phyloP scores from a whole-genome alignment of 768 basidiomycete genomes.

The Hericium rajendrae region DNA sequence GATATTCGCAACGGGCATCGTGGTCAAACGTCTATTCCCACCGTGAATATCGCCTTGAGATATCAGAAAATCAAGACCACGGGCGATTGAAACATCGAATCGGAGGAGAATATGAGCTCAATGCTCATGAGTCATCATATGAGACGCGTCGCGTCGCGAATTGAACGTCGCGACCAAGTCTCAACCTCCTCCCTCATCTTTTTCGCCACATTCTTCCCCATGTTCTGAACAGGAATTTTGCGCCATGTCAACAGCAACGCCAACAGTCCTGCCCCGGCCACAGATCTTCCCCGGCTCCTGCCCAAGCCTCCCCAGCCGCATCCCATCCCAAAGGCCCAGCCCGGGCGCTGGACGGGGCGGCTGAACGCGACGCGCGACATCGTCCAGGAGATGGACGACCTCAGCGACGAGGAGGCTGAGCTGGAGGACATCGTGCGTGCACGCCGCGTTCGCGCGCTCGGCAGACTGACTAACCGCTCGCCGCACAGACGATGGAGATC shows the following conservation, averaged over 20 bases:
- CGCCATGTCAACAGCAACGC: constrained; percentile 45
- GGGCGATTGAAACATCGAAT: no score
- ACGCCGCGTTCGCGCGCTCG: neutral
- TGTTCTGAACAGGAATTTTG: neutral
- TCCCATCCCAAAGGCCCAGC: constrained; percentile 46
- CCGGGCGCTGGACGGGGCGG: constrained; percentile 41
- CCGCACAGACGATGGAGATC: constrained; percentile 42
- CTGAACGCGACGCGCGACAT: constrained; percentile 59
- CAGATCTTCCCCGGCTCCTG: constrained; percentile 50
- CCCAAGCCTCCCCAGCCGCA: constrained; percentile 59
- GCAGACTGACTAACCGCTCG: no score
- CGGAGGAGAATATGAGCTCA: no score
- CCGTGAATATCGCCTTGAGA: no score
- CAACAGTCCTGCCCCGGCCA: constrained; percentile 66
- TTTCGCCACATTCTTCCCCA: no score
- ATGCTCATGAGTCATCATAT: no score
- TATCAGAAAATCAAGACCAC: no score
- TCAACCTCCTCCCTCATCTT: neutral
- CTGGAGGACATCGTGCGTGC: constrained; percentile 61
- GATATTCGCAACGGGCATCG: no score
- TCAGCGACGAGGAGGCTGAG: constrained; percentile 78
- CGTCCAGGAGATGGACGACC: constrained; percentile 69
- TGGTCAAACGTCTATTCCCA: no score
- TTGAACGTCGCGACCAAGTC: neutral
- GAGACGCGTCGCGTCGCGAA: neutral